phyloP scores from a whole-genome alignment of 805 yeast genomes.

The Jamesozyma spencerorum region DNA sequence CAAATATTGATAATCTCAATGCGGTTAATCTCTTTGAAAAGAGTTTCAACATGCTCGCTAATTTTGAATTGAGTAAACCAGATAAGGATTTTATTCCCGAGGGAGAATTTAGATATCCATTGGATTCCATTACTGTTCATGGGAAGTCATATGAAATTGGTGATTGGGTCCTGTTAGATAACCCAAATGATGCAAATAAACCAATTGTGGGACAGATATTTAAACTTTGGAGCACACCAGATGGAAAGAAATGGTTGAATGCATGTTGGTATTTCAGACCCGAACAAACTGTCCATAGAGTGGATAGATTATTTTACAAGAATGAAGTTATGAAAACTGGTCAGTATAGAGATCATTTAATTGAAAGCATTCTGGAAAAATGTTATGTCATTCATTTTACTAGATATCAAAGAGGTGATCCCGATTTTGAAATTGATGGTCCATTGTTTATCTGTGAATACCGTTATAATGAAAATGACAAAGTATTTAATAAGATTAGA shows the following conservation, averaged over 20 bases:
- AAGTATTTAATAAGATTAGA: constrained; percentile 85
- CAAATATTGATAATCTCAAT: constrained; percentile 44
- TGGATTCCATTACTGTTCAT: constrained; percentile 62
- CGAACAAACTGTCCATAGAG: constrained; percentile 93
- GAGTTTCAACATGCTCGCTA: constrained; percentile 47
- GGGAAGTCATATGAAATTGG: constrained; percentile 77
- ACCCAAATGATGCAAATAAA: constrained; percentile 78
- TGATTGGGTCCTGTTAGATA: constrained; percentile 85
- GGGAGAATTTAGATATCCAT: constrained; percentile 64
- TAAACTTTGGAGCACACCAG: constrained; percentile 76
- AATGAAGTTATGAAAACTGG: constrained; percentile 96
- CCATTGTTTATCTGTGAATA: constrained; percentile 91
- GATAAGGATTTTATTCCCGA: constrained; percentile 63
- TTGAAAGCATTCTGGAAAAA: constrained; percentile 82
- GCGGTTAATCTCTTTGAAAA: constrained; percentile 59
- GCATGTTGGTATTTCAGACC: constrained; percentile 98
- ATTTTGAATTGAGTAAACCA: constrained; percentile 68
- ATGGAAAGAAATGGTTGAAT: constrained; percentile 79
- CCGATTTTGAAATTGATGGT: constrained; percentile 67
- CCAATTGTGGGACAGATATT: constrained; percentile 93
- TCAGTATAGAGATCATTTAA: constrained; percentile 88
- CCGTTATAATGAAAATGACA: constrained; percentile 85
- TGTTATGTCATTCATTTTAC: constrained; percentile 94
- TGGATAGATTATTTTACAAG: constrained; percentile 78
- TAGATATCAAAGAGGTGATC: constrained; percentile 89